phyloP scores from a whole-genome alignment of 208 protist species.

The Acanthamoeba triangularis region DNA sequence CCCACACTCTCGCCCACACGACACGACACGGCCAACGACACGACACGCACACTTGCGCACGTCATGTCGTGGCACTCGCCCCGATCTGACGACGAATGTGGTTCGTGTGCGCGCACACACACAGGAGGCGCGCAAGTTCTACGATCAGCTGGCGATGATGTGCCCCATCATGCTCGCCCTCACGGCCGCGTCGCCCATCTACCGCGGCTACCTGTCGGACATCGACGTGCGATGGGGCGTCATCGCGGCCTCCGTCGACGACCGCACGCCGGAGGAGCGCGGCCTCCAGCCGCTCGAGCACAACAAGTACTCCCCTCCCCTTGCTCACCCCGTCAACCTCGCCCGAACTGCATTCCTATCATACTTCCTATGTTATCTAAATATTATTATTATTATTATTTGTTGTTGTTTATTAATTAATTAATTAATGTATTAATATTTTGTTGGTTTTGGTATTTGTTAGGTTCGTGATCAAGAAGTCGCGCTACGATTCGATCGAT shows the following conservation, averaged over 20 bases:
- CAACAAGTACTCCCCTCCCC: neutral
- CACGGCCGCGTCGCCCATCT: conserved; percentile 97
- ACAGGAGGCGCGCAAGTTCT: conserved; percentile 96
- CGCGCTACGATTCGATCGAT: conserved; percentile 97
- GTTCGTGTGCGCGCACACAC: conserved; percentile 85
- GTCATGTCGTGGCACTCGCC: neutral
- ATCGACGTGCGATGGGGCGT: conserved; percentile 98
- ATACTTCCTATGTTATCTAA: neutral
- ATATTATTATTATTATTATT: neutral
- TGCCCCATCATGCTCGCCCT: conserved; percentile 98
- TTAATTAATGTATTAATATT: neutral
- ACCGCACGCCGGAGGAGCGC: conserved; percentile 92
- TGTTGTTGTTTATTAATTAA: neutral
- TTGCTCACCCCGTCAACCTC: neutral
- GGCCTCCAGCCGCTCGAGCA: conserved; percentile 73
- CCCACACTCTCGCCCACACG: too few species aligned
- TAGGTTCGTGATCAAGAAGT: conserved; percentile 96
- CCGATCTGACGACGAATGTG: neutral
- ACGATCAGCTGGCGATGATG: conserved; percentile 98
- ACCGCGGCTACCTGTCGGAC: conserved; percentile 97
- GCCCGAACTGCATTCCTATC: too few species aligned
- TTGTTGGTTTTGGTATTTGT: neutral
- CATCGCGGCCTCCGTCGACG: conserved; percentile 98
- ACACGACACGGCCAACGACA: neutral
- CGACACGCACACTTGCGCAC: neutral